Percentiles rank a stretch among this genome's conserved stretches.
phyloP scores from a whole-genome alignment of 2,329 filamentous ascomycete species.

The Didymella keratinophila region DNA sequence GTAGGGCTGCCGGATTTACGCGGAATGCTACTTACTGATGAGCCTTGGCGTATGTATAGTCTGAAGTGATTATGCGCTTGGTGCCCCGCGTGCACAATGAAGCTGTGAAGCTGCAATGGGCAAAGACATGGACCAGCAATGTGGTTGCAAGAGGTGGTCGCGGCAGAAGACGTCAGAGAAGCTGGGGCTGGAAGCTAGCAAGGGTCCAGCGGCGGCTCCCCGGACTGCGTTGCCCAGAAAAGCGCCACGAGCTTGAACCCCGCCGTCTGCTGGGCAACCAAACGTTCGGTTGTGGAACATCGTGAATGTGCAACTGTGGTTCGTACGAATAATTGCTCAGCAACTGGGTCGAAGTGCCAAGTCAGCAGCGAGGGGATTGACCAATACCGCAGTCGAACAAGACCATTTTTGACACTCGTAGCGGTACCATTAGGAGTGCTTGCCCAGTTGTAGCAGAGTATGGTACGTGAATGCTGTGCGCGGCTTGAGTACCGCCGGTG shows the following conservation, averaged over 20 bases:
- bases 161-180: slow-evolving; percentile 21
- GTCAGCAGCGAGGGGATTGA: too few relatives aligned
- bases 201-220: slow-evolving; percentile 16
- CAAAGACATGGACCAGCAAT: slow-evolving; percentile 9
- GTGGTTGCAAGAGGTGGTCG: slow-evolving; percentile 10
- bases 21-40: slow-evolving; percentile 22
- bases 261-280: slow-evolving; percentile 12
- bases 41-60: not conserved
- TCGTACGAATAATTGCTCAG: not conserved
- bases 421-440: too few relatives aligned
- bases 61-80: slow-evolving; percentile 50
- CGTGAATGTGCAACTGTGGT: not conserved
- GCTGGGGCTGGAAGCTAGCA: slow-evolving; percentile 20
- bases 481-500: too few relatives aligned
- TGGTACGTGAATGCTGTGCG: too few relatives aligned
- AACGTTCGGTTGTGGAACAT: not conserved
- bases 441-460: not conserved
- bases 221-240: slow-evolving; percentile 1
- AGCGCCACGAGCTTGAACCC: slow-evolving; percentile 9
- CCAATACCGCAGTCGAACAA: too few relatives aligned
- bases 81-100: slow-evolving; percentile 27
- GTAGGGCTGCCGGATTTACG: slow-evolving; percentile 15
- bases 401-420: too few relatives aligned
- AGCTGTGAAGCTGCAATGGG: not conserved
- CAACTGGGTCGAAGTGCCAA: too few relatives aligned